phyloP scores from a whole-genome alignment of 164 flowering plant species.

The Umbellularia californica region DNA sequence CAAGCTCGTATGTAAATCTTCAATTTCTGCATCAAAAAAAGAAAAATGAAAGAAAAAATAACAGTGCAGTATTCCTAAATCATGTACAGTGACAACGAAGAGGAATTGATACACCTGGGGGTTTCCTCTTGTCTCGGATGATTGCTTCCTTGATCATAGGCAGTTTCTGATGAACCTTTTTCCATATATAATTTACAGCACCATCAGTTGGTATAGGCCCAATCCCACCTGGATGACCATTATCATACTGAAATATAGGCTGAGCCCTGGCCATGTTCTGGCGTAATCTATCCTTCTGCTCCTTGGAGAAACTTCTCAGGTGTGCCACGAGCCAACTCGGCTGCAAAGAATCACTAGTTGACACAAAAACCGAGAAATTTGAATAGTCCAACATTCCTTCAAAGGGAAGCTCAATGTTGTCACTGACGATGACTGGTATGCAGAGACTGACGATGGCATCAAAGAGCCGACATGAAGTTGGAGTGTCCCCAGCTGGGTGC shows the following conservation, averaged over 20 bases:
- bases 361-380: constrained; percentile 74
- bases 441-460: constrained; percentile 95
- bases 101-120: constrained; percentile 63
- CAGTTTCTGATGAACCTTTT: constrained; percentile 70
- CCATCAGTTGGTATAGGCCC: constrained; percentile 73
- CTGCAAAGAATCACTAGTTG: constrained; percentile 61
- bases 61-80: not conserved
- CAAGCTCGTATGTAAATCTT: not conserved
- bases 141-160: constrained; percentile 85
- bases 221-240: constrained; percentile 70
- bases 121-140: constrained; percentile 65
- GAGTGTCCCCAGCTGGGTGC: constrained; percentile 98
- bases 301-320: constrained; percentile 49
- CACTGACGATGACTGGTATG: constrained; percentile 91
- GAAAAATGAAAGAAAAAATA: constrained; percentile 4
- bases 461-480: constrained; percentile 91
- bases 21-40: not conserved
- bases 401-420: constrained; percentile 86
- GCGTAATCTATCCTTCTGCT: constrained; percentile 48
- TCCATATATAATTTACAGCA: constrained; percentile 91
- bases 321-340: constrained; percentile 70
- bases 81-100: constrained; percentile 75
- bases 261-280: constrained; percentile 67
- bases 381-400: constrained; percentile 85
- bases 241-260: constrained; percentile 63